These are phyloP conservation scores for Macadamia tetraphylla DNA, from an alignment of 164 flowering plant genomes.

Conservation along the genomic window DNA sequence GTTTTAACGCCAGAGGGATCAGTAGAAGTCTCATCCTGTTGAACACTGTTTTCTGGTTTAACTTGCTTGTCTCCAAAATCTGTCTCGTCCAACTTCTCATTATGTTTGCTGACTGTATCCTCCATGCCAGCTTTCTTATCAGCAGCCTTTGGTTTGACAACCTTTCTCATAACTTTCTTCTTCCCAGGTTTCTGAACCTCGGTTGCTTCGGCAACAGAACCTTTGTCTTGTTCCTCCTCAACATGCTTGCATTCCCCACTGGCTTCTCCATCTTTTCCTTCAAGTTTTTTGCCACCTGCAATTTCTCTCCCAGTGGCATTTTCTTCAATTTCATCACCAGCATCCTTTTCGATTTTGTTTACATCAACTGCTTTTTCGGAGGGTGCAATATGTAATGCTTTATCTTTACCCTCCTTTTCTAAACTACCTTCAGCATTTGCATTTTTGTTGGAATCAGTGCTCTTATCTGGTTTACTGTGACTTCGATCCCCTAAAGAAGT, in stretches of 20 bases:
- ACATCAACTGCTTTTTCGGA: constrained; percentile 21
- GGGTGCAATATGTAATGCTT: constrained; percentile 17
- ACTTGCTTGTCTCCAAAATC: constrained; percentile 25
- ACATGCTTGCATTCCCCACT: constrained; percentile 18
- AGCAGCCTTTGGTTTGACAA: constrained; percentile 59
- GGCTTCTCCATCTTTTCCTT: constrained; percentile 18
- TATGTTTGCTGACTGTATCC: constrained; percentile 15
- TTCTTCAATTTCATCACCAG: constrained; percentile 12
- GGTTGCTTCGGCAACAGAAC: constrained; percentile 23
- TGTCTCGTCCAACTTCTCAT: constrained; percentile 30
- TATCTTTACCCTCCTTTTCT: constrained; percentile 15
- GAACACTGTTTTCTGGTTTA: constrained; percentile 23
- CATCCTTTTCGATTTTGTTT: constrained; percentile 22
- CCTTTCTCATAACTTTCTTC: constrained; percentile 60
- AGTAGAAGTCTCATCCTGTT: constrained; percentile 29
- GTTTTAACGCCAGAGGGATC: constrained; percentile 28
- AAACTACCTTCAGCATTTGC: constrained; percentile 19
- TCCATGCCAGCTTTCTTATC: constrained; percentile 31
- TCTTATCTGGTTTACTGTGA: constrained; percentile 22
- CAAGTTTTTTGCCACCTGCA: constrained; percentile 15
- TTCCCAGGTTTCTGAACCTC: constrained; percentile 39
- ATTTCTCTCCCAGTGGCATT: constrained; percentile 14
- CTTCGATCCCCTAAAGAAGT: constrained; percentile 17
- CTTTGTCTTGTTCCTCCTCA: constrained; percentile 25
- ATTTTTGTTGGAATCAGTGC: constrained; percentile 23